Percentiles rank a stretch among this genome's conserved stretches.
These are phyloP conservation scores for Suillus paluster DNA, from an alignment of 768 basidiomycete species.

Conservation along the genomic window DNA sequence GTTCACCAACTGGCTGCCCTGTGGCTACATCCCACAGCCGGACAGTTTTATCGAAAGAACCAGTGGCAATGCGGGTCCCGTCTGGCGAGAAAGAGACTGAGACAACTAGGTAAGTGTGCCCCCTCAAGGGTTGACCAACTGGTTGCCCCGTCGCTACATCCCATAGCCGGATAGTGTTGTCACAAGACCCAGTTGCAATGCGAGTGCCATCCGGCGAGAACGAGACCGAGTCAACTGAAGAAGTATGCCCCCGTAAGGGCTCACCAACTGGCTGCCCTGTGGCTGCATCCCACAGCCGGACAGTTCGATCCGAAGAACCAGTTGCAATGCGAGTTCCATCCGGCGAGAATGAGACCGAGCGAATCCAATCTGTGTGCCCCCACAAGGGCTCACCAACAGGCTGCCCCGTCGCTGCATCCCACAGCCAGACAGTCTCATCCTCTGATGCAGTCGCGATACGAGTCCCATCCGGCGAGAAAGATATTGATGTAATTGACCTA, in stretches of 20 bases:
- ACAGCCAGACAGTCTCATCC: not conserved
- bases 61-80: no score
- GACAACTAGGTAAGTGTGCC: no score
- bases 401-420: not conserved
- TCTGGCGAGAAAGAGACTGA: no score
- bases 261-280: not conserved
- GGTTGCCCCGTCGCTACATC: no score
- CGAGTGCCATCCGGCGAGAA: not conserved
- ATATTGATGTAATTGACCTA: not conserved
- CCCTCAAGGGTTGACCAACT: no score
- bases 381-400: not conserved
- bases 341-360: conserved; percentile 2
- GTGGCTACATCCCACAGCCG: no score
- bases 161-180: no score
- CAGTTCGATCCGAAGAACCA: conserved; percentile 3
- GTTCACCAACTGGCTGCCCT: no score
- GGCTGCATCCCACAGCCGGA: not conserved
- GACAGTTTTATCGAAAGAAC: no score
- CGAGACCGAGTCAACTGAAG: not conserved
- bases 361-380: not conserved
- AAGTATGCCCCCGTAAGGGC: not conserved
- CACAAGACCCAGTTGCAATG: no score
- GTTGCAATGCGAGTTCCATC: not conserved
- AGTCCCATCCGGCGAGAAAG: conserved; percentile 3
- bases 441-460: not conserved